Conservation (phyloP, 495 filamentous ascomycete genomes). For the Staphylotrichum tortipilum region DNA sequence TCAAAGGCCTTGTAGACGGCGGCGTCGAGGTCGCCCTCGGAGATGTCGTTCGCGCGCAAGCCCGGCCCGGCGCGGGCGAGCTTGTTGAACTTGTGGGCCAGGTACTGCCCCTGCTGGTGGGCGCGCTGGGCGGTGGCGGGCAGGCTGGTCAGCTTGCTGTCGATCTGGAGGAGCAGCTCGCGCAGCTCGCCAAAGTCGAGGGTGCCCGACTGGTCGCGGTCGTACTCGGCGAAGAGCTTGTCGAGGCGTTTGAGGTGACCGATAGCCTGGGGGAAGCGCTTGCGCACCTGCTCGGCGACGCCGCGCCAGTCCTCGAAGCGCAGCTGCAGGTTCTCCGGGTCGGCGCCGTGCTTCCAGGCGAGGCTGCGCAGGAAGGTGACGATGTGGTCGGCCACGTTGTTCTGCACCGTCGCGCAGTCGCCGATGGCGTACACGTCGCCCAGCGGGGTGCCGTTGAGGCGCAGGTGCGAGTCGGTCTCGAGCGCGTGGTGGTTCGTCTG, state of each 20-base stretch:
- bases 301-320: constrained; percentile 80
- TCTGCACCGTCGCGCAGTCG: constrained; percentile 95
- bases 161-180: constrained; percentile 82
- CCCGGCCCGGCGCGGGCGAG: constrained; percentile 73
- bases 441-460: constrained; percentile 80
- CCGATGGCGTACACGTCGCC: constrained; percentile 96
- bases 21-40: constrained; percentile 85
- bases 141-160: constrained; percentile 78
- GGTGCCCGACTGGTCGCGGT: constrained; percentile 85
- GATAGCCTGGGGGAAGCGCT: constrained; percentile 86
- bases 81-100: constrained; percentile 90
- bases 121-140: constrained; percentile 93
- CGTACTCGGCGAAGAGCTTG: constrained; percentile 81
- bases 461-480: constrained; percentile 91
- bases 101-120: constrained; percentile 91
- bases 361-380: constrained; percentile 79
- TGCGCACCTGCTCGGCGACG: constrained; percentile 73
- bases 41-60: constrained; percentile 65
- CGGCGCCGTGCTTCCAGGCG: constrained; percentile 83
- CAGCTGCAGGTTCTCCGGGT: constrained; percentile 74
- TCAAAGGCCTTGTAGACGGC: constrained; percentile 93
- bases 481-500: constrained; percentile 89
- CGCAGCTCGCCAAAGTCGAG: constrained; percentile 87
- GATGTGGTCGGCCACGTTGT: constrained; percentile 84
- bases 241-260: constrained; percentile 84